Conservation (phyloP, 306 rosid species). For the Vicia faba region DNA sequence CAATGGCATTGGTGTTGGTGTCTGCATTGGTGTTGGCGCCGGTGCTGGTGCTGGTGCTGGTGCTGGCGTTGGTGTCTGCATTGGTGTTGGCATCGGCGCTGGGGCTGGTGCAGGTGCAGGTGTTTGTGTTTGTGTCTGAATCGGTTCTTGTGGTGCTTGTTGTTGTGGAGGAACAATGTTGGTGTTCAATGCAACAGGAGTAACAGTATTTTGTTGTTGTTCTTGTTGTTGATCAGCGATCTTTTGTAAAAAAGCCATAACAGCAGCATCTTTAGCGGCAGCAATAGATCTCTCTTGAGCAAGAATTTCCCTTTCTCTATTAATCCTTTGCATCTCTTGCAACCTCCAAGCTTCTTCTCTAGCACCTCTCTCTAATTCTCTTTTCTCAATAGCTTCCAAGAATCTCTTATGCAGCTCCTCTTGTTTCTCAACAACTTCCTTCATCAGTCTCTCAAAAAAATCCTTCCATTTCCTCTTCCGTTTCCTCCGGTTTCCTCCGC, state of each 20-base stretch:
- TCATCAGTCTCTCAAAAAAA: conserved; percentile 74
- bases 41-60: neutral
- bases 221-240: conserved; percentile 63
- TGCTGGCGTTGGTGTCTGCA: neutral
- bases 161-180: neutral
- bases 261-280: conserved; percentile 73
- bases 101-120: neutral
- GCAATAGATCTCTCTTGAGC: conserved; percentile 76
- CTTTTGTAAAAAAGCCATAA: conserved; percentile 76
- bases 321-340: conserved; percentile 70
- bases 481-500: conserved; percentile 48
- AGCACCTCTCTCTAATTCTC: conserved; percentile 61
- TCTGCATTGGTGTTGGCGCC: neutral
- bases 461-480: conserved; percentile 90
- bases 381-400: conserved; percentile 74
- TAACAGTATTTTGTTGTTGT: conserved; percentile 50
- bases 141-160: neutral
- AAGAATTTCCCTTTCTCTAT: conserved; percentile 67
- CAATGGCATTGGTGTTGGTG: neutral
- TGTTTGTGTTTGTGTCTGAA: neutral
- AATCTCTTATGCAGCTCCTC: conserved; percentile 78
- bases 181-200: conserved; percentile 21
- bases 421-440: conserved; percentile 77
- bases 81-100: neutral
- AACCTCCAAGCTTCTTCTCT: conserved; percentile 85